A percentile compares a stretch with the other conserved stretches of the same genome.
These are phyloP conservation scores for Clarireedia sp. DNA, from an alignment of 2,329 filamentous ascomycete genomes.

Conservation along the genomic window DNA sequence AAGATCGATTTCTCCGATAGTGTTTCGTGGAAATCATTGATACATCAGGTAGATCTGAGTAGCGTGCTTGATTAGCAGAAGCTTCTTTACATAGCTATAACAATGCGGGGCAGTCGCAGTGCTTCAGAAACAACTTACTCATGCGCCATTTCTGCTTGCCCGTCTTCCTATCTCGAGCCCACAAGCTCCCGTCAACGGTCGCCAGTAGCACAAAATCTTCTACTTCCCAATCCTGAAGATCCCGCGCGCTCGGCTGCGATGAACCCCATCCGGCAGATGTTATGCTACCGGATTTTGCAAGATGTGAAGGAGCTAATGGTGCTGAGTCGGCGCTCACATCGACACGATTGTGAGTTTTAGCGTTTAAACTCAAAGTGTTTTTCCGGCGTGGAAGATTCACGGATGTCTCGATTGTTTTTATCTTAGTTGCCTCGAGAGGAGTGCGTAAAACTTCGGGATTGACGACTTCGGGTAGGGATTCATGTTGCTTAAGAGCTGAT, in stretches of 20 bases:
- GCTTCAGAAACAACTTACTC: background rate
- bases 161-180: slow-evolving; percentile 81
- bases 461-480: slow-evolving; percentile 26
- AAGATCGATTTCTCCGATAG: slow-evolving; percentile 60
- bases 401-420: slow-evolving; percentile 28
- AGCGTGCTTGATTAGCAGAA: slow-evolving; percentile 55
- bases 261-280: slow-evolving; percentile 60
- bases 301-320: slow-evolving; percentile 92
- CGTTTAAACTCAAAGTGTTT: slow-evolving; percentile 23
- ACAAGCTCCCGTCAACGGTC: slow-evolving; percentile 96
- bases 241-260: slow-evolving; percentile 81
- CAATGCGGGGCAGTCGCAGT: background rate
- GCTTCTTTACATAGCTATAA: background rate
- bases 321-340: slow-evolving; percentile 86
- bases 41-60: slow-evolving; percentile 33
- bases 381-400: slow-evolving; percentile 24
- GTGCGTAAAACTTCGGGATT: slow-evolving; percentile 21
- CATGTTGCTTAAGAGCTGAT: slow-evolving; percentile 24
- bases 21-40: slow-evolving; percentile 86
- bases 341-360: slow-evolving; percentile 35
- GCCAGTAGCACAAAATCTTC: slow-evolving; percentile 99
- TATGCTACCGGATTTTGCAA: slow-evolving; percentile 82
- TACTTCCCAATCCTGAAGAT: slow-evolving; percentile 98
- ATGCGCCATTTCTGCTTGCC: slow-evolving; percentile 68
- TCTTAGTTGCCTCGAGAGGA: slow-evolving; percentile 23